phyloP scores from a whole-genome alignment of 176 grass and related monocot species.

The Chrysopogon serrulatus region DNA sequence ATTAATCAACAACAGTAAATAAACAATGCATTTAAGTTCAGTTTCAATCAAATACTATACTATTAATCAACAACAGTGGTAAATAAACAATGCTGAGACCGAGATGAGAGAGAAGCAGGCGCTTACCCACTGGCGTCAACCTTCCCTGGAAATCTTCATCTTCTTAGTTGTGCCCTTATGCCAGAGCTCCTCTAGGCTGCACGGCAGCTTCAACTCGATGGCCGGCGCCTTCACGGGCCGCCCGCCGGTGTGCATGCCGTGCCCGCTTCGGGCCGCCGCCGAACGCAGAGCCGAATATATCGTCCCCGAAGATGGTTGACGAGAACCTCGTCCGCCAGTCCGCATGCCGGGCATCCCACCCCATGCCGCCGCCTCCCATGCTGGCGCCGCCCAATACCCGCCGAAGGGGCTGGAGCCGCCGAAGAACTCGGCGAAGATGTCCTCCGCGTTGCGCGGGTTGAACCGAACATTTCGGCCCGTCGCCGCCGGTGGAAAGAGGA shows the following conservation, averaged over 20 bases:
- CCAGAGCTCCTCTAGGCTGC: constrained; percentile 88
- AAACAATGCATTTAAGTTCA: too few species aligned
- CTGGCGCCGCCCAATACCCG: constrained; percentile 52
- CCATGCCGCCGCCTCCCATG: constrained; percentile 48
- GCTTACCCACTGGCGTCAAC: constrained; percentile 76
- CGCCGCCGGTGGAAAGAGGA: constrained; percentile 60
- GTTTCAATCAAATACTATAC: too few species aligned
- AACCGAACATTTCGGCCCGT: constrained; percentile 69
- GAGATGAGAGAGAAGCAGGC: background rate
- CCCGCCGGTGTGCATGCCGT: constrained; percentile 41
- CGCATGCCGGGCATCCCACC: constrained; percentile 46
- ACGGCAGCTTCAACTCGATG: constrained; percentile 76
- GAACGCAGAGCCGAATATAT: constrained; percentile 55
- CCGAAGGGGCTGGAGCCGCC: constrained; percentile 76
- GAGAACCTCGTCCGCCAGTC: constrained; percentile 49
- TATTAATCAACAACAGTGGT: too few species aligned
- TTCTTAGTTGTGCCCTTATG: constrained; percentile 93
- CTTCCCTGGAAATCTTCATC: constrained; percentile 94
- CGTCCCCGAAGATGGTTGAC: constrained; percentile 59
- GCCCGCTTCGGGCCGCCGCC: constrained; percentile 5
- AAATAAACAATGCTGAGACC: background rate
- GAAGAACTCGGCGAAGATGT: constrained; percentile 97
- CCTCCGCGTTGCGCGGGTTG: constrained; percentile 89
- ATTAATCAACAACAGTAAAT: background rate
- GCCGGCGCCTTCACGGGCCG: constrained; percentile 48